These are phyloP conservation scores for Candida parachauliodes DNA, from an alignment of 805 yeast genomes.

Conservation along the genomic window DNA sequence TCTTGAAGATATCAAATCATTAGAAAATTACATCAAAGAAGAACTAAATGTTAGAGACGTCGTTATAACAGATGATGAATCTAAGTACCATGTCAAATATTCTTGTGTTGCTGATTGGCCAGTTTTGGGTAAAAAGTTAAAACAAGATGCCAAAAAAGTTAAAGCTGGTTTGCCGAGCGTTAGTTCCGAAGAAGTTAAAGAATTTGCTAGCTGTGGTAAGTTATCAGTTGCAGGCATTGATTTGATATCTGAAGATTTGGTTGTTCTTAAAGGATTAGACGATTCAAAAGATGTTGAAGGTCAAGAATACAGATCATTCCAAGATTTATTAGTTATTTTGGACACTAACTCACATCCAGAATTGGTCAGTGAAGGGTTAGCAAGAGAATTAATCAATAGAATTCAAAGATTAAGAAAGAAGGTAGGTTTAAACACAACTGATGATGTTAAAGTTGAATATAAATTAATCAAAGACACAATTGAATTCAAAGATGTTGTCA, in stretches of 20 bases:
- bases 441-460: conserved; percentile 88
- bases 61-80: conserved; percentile 85
- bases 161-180: conserved; percentile 88
- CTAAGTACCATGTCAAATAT: conserved; percentile 86
- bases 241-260: conserved; percentile 81
- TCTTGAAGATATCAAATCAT: conserved; percentile 71
- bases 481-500: conserved; percentile 57
- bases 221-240: conserved; percentile 86
- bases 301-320: conserved; percentile 82
- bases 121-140: conserved; percentile 92
- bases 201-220: conserved; percentile 67
- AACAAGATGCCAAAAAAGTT: conserved; percentile 88
- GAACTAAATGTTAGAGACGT: conserved; percentile 91
- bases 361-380: conserved; percentile 88
- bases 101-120: conserved; percentile 99
- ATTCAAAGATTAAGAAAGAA: conserved; percentile 97
- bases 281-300: conserved; percentile 60
- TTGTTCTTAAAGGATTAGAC: conserved; percentile 86
- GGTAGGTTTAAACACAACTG: conserved; percentile 91
- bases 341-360: conserved; percentile 87
- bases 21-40: conserved; percentile 77
- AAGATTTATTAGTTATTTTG: conserved; percentile 83
- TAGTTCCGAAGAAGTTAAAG: conserved; percentile 78
- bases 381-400: conserved; percentile 95
- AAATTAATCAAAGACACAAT: conserved; percentile 62